Evolutionary conservation across 2,329 filamentous ascomycete genomes (phyloP).

Genomic region (Epichloe gansuensis): DNA sequence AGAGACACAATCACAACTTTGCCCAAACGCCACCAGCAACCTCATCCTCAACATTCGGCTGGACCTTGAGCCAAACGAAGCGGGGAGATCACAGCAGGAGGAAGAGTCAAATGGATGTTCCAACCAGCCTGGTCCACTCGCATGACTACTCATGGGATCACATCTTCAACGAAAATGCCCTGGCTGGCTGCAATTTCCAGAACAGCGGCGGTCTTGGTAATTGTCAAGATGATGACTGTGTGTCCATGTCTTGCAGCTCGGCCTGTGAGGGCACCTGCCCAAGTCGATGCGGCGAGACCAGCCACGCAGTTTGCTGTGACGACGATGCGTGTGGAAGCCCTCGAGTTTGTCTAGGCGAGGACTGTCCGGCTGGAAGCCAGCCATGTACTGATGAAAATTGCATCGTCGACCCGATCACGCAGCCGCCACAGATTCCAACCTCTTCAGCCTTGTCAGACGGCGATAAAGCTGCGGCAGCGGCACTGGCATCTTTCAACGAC

Average conservation of each 20-base stretch:
- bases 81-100: background rate
- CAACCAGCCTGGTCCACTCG: slow-evolving; percentile 3
- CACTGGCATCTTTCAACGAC: slow-evolving; percentile 20
- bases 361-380: slow-evolving; percentile 23
- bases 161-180: slow-evolving; percentile 8
- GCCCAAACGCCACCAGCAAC: slow-evolving; percentile 4
- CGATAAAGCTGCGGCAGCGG: slow-evolving; percentile 17
- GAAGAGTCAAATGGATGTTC: background rate
- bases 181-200: slow-evolving; percentile 3
- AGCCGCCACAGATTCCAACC: background rate
- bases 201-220: background rate
- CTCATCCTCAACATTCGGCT: background rate
- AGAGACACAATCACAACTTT: slow-evolving; percentile 6
- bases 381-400: slow-evolving; percentile 26
- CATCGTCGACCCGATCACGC: slow-evolving; percentile 12
- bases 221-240: slow-evolving; percentile 17
- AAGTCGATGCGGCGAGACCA: slow-evolving; percentile 22
- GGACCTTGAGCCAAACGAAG: background rate
- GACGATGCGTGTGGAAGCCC: slow-evolving; percentile 21
- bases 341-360: slow-evolving; percentile 15
- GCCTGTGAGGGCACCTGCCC: slow-evolving; percentile 23
- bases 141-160: slow-evolving; percentile 10
- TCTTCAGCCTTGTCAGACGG: slow-evolving; percentile 9
- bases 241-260: slow-evolving; percentile 22
- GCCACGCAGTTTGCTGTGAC: slow-evolving; percentile 23